Evolutionary conservation across 2,329 filamentous ascomycete genomes (phyloP), one percentile per base, ranked within the genome.

Genomic region (Coniochaeta prunicola): DNA sequence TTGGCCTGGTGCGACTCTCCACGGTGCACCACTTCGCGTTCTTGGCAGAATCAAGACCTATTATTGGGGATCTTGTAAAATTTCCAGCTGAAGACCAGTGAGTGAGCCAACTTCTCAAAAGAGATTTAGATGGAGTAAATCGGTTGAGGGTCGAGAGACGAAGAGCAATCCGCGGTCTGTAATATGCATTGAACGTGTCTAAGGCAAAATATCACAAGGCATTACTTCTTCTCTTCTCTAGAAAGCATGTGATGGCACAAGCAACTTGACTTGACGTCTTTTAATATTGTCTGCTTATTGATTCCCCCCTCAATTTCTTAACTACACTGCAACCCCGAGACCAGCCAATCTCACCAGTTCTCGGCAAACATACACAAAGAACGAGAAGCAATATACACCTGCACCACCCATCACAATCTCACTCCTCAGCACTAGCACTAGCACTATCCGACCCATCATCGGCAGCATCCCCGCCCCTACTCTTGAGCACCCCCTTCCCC

Each of bases 401-500:
- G 30, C 45, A 28, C 24, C 45, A 30, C 24, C 6, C 45, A 45
- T 13, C 15, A 6, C 26, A 30, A 2, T 17, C 7, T 50, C 45
- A 55, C 53, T 55, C 53, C 19, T 55, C 28, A 13, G 28, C 53
- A 36, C 53, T 55, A 15, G 33, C 53, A 17, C 53, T 55, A 24
- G 30, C 53, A 55, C 53, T 55, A n/a, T 55, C 53, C 7, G 19
- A 28, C 4, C 53, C 53, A 24, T 55, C 53, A 21, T 55, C 53
- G 13, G 33, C n/a, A n/a, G n/a, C 53, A 28, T 33, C 53, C n/a
- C 53, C 53, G 9, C 30, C 53, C n/a, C 33, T 31, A 17, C 53
- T 55, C 53, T 55, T 55, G 7, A 55, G 33, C 19, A 55, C 53
- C 15, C 70, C 73, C 66, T 76, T 76, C 53, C 73, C 71, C 62